These are phyloP conservation scores for Phytopythium litorale DNA, from an alignment of 352 stramenopile species.

Conservation along the genomic window DNA sequence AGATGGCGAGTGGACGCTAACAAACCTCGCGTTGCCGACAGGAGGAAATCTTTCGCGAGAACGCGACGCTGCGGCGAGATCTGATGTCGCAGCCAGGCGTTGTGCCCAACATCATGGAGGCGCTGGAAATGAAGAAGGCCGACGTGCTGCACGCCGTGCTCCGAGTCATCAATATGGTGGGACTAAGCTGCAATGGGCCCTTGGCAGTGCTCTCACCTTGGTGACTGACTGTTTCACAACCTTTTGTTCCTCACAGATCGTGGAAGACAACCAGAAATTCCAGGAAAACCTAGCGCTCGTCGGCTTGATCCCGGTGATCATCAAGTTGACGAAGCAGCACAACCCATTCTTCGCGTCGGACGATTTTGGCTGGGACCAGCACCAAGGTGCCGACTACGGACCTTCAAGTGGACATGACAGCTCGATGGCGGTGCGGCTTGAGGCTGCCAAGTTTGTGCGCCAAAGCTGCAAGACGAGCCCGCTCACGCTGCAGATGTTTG, in stretches of 20 bases:
- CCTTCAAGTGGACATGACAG: slow-evolving; percentile 20
- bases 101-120: slow-evolving; percentile 92
- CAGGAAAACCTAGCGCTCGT: slow-evolving; percentile 91
- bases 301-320: slow-evolving; percentile 89
- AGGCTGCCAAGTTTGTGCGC: slow-evolving; percentile 86
- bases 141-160: slow-evolving; percentile 85
- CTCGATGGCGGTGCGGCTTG: slow-evolving; percentile 66
- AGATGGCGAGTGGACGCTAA: background rate
- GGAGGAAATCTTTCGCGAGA: slow-evolving; percentile 79
- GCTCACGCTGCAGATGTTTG: slow-evolving; percentile 92
- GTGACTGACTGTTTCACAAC: slow-evolving; percentile 6
- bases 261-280: slow-evolving; percentile 88
- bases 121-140: slow-evolving; percentile 90
- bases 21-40: slow-evolving; percentile 12
- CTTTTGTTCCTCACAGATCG: slow-evolving; percentile 43
- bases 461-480: slow-evolving; percentile 87
- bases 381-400: background rate
- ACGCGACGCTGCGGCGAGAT: slow-evolving; percentile 64
- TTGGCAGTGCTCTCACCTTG: background rate
- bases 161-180: slow-evolving; percentile 82
- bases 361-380: slow-evolving; percentile 8
- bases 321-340: slow-evolving; percentile 77
- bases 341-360: slow-evolving; percentile 26
- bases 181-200: background rate
- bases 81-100: slow-evolving; percentile 90